Evolutionary conservation across 441 rosid genomes (phyloP).

Genomic region (Arabidopsis lyrata): DNA sequence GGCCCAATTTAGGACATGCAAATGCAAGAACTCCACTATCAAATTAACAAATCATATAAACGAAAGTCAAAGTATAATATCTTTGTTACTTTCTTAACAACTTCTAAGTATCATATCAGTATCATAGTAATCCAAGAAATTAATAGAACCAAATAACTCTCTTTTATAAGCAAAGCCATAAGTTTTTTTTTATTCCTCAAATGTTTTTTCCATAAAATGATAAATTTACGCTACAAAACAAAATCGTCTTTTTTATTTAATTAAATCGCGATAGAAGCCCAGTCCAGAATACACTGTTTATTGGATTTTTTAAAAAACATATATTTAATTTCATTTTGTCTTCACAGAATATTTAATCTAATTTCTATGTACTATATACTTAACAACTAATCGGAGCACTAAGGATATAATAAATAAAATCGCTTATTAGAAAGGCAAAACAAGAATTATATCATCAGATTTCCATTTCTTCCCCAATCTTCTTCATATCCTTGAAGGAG

Average conservation of each 20-base stretch:
- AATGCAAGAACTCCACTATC: constrained; percentile 38
- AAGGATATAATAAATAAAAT: constrained; percentile 28
- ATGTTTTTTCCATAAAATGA: neutral
- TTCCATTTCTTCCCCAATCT: constrained; percentile 18
- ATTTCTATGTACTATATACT: neutral
- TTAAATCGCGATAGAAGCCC: neutral
- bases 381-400: constrained; percentile 24
- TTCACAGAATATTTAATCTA: no score
- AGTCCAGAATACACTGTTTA: constrained; percentile 5
- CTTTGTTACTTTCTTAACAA: neutral
- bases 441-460: constrained; percentile 23
- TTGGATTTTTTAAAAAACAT: neutral
- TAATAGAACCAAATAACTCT: no score
- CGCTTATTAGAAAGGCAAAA: neutral
- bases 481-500: neutral
- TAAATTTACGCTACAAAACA: neutral
- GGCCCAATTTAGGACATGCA: constrained; percentile 41
- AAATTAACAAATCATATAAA: constrained; percentile 16
- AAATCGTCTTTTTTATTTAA: neutral
- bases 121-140: neutral
- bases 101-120: neutral
- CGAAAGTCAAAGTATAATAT: neutral
- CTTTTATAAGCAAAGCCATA: no score
- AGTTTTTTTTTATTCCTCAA: neutral
- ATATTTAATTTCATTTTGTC: neutral